Percentiles rank a stretch among this genome's conserved stretches.
Conservation (phyloP, 108 stramenopile genomes). For the Pseudonitzschia multiseries region DNA sequence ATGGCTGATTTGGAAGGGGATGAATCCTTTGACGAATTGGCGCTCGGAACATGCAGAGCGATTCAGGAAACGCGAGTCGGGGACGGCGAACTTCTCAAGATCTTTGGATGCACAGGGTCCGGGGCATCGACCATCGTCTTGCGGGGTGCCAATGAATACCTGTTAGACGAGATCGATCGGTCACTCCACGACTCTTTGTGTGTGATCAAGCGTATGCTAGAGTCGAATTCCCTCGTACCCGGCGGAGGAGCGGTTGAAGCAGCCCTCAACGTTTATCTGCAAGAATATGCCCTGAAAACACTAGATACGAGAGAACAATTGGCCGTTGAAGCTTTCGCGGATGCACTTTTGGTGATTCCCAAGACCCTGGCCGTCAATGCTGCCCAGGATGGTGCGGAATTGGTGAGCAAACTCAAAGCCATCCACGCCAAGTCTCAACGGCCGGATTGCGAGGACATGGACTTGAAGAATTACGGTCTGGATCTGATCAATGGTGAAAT, state of each 20-base stretch:
- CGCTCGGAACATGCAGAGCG: slow-evolving; percentile 87
- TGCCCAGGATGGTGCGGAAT: slow-evolving; percentile 97
- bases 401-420: slow-evolving; percentile 93
- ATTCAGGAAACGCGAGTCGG: slow-evolving; percentile 96
- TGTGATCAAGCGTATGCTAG: slow-evolving; percentile 98
- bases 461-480: slow-evolving; percentile 85
- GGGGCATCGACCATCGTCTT: slow-evolving; percentile 96
- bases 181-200: slow-evolving; percentile 97
- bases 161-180: slow-evolving; percentile 99
- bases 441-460: slow-evolving; percentile 35
- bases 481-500: slow-evolving; percentile 87
- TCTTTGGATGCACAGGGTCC: slow-evolving; percentile 84
- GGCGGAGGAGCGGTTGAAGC: slow-evolving; percentile 99
- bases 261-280: slow-evolving; percentile 92
- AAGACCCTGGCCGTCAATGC: slow-evolving; percentile 98
- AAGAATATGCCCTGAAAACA: slow-evolving; percentile 88
- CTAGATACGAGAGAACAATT: slow-evolving; percentile 96
- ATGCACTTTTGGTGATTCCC: slow-evolving; percentile 98
- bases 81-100: slow-evolving; percentile 98
- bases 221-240: slow-evolving; percentile 94
- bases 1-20: slow-evolving; percentile 99
- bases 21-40: slow-evolving; percentile 92
- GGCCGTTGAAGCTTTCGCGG: slow-evolving; percentile 97
- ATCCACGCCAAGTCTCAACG: slow-evolving; percentile 85
- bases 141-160: slow-evolving; percentile 99